Conservation (phyloP, 768 basidiomycete species). For the Saitozyma podzolica region DNA sequence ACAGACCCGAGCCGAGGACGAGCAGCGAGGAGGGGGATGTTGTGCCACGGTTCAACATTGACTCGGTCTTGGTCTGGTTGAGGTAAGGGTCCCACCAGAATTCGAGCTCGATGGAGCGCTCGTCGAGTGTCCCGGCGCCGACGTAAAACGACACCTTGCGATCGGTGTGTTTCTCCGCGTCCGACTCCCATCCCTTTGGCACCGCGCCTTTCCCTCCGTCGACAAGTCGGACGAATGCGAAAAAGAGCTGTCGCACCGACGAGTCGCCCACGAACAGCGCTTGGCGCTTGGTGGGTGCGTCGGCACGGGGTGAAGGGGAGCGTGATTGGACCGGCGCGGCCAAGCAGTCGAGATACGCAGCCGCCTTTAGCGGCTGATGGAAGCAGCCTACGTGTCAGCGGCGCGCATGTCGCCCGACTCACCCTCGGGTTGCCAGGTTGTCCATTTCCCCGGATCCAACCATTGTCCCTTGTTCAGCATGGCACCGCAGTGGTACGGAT, state of each 20-base stretch:
- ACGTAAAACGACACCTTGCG: slow-evolving; percentile 25
- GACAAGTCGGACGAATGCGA: slow-evolving; percentile 65
- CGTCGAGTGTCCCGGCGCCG: slow-evolving; percentile 12
- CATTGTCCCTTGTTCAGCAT: slow-evolving; percentile 73
- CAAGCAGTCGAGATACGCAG: slow-evolving; percentile 12
- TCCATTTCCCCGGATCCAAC: slow-evolving; percentile 64
- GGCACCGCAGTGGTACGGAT: slow-evolving; percentile 71
- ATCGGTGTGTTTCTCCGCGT: slow-evolving; percentile 70
- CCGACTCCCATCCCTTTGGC: slow-evolving; percentile 57
- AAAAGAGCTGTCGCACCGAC: slow-evolving; percentile 75
- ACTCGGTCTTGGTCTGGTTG: slow-evolving; percentile 63
- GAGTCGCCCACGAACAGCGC: slow-evolving; percentile 84
- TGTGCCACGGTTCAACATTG: slow-evolving; percentile 54
- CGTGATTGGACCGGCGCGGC: neutral
- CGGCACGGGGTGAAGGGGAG: slow-evolving; percentile 7
- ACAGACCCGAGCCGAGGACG: slow-evolving; percentile 80
- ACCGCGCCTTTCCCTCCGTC: slow-evolving; percentile 58
- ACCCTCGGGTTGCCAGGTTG: slow-evolving; percentile 89
- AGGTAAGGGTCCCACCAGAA: slow-evolving; percentile 71
- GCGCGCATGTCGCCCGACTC: slow-evolving; percentile 8
- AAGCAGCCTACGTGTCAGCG: slow-evolving; percentile 66
- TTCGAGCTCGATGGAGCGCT: slow-evolving; percentile 31
- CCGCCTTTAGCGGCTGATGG: slow-evolving; percentile 54
- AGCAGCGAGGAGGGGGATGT: slow-evolving; percentile 62
- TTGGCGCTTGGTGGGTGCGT: slow-evolving; percentile 53